These are phyloP conservation scores for Chamaecrista fasciculata DNA, from an alignment of 306 rosid species.

Conservation along the genomic window DNA sequence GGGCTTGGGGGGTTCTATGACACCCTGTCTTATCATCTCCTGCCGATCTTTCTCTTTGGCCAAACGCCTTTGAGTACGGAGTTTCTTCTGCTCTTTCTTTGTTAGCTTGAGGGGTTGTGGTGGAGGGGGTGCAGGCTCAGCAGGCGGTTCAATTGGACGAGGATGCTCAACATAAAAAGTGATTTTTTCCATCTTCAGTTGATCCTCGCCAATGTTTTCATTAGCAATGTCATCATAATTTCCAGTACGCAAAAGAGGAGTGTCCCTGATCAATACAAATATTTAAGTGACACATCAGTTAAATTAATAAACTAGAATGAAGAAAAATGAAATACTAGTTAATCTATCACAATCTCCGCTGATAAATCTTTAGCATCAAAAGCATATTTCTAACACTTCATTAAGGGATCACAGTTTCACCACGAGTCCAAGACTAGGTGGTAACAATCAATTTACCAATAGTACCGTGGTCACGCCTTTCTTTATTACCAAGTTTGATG, in stretches of 20 bases:
- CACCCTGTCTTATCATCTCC: slow-evolving; percentile 97
- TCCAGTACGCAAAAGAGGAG: slow-evolving; percentile 62
- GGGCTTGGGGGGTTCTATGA: slow-evolving; percentile 88
- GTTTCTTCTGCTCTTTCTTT: slow-evolving; percentile 93
- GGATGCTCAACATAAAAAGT: slow-evolving; percentile 89
- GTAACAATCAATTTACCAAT: background rate
- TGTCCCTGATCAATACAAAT: slow-evolving; percentile 56
- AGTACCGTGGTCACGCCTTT: background rate
- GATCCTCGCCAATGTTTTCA: slow-evolving; percentile 45
- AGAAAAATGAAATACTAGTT: background rate
- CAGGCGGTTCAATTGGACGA: slow-evolving; percentile 95
- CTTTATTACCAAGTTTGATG: background rate
- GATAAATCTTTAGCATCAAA: background rate
- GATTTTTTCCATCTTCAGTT: slow-evolving; percentile 66
- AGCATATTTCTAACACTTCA: background rate
- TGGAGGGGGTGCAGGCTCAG: slow-evolving; percentile 97
- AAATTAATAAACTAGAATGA: background rate
- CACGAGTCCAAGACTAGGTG: background rate
- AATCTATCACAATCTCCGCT: background rate
- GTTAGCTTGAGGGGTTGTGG: slow-evolving; percentile 96
- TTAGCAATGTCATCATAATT: slow-evolving; percentile 49
- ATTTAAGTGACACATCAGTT: slow-evolving; percentile 8
- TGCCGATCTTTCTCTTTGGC: slow-evolving; percentile 91
- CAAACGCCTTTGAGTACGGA: slow-evolving; percentile 85
- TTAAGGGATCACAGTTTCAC: background rate